Evolutionary conservation across 176 grass and related monocot genomes (phyloP).

Genomic region (Poa pratensis): DNA sequence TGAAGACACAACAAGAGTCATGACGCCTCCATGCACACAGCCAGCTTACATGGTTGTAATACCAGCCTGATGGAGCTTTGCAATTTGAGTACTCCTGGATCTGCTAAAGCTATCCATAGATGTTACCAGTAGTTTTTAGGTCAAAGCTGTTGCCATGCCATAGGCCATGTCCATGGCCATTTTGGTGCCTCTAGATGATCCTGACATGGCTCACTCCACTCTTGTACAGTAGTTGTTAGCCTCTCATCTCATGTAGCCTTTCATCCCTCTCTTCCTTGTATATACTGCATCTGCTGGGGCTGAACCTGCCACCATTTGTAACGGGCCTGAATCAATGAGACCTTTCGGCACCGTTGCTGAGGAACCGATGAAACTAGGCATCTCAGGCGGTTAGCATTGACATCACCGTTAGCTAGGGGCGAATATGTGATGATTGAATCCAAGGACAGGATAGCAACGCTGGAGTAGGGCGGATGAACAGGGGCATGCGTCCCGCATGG

Average conservation of each 20-base stretch:
- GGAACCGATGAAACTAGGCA: not conserved
- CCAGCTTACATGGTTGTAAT: slow-evolving; percentile 5
- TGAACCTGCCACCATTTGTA: slow-evolving; percentile 5
- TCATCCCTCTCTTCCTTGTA: not conserved
- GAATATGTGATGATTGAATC: slow-evolving; percentile 1
- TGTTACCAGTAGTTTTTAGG: slow-evolving; percentile 25
- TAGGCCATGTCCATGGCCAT: slow-evolving; percentile 40
- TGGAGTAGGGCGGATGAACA: slow-evolving; percentile 1
- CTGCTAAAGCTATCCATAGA: slow-evolving; percentile 16
- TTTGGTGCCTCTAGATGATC: slow-evolving; percentile 36
- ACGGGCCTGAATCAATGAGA: not conserved
- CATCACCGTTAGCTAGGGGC: not conserved
- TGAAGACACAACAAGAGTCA: not conserved
- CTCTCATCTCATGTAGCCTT: slow-evolving; percentile 6
- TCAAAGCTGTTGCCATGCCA: slow-evolving; percentile 17
- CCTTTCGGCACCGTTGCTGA: not conserved
- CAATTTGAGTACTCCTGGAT: slow-evolving; percentile 2
- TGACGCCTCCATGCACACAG: not conserved
- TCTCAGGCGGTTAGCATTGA: slow-evolving; percentile 7
- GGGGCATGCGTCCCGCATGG: slow-evolving; percentile 46
- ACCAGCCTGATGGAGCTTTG: slow-evolving; percentile 18
- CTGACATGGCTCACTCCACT: slow-evolving; percentile 37
- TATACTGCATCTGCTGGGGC: slow-evolving; percentile 32
- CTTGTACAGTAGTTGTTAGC: slow-evolving; percentile 53
- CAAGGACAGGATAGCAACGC: not conserved